Conservation (phyloP, 1,284 basidiomycete species). For the Xanthoconium separans region DNA sequence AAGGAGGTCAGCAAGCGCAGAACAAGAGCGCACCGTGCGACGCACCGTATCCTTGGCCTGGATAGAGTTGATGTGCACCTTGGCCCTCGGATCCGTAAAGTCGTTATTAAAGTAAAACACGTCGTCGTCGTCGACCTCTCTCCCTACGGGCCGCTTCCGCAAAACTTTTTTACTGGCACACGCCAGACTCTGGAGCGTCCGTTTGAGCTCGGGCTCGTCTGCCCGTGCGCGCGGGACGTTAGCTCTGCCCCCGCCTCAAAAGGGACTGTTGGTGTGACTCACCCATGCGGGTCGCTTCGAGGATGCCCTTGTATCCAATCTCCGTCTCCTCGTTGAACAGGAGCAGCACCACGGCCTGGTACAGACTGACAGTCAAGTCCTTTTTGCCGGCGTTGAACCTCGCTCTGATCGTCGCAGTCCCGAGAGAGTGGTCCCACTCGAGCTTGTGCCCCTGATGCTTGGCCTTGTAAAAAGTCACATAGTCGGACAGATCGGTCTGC, state of each 20-base stretch:
- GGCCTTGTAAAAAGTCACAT: slow-evolving; percentile 67
- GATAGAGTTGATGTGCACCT: slow-evolving; percentile 94
- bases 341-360: slow-evolving; percentile 86
- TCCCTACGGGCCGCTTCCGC: slow-evolving; percentile 76
- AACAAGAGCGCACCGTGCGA: too few relatives aligned
- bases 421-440: slow-evolving; percentile 82
- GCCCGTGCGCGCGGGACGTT: neutral
- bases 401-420: slow-evolving; percentile 71
- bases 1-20: too few relatives aligned
- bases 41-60: slow-evolving; percentile 70
- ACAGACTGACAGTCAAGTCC: slow-evolving; percentile 89
- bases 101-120: slow-evolving; percentile 76
- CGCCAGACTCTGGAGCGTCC: slow-evolving; percentile 90
- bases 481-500: slow-evolving; percentile 64
- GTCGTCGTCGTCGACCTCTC: slow-evolving; percentile 79
- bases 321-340: slow-evolving; percentile 79
- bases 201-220: slow-evolving; percentile 76
- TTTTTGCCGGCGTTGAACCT: slow-evolving; percentile 73
- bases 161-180: slow-evolving; percentile 90
- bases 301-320: slow-evolving; percentile 69
- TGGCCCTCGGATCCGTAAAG: slow-evolving; percentile 79
- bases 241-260: slow-evolving; percentile 3
- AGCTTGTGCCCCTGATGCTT: slow-evolving; percentile 76
- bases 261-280: slow-evolving; percentile 26
- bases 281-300: slow-evolving; percentile 76